Conservation (phyloP, 176 grass and related monocot species). For the Hsuehochloa calcarea region DNA sequence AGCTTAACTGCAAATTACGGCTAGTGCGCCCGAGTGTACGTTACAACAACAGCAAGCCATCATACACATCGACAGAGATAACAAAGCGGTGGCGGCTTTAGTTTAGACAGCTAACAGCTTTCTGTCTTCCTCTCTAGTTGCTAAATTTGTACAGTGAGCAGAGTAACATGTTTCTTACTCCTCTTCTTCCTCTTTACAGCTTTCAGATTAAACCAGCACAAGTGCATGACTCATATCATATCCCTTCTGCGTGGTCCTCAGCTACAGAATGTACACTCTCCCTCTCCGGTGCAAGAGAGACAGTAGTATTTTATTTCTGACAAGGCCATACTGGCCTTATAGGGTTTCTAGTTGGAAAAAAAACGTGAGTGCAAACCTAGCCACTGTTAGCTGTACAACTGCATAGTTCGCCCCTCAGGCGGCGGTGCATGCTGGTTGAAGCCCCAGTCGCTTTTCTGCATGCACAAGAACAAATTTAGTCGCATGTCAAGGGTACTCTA, state of each 20-base stretch:
- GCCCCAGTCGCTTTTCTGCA: conserved; percentile 68
- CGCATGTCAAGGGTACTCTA: too few relatives aligned
- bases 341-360: conserved; percentile 47
- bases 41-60: conserved; percentile 45
- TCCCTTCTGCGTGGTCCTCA: conserved; percentile 33
- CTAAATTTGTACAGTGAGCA: conserved; percentile 65
- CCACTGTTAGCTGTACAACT: conserved; percentile 88
- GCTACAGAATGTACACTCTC: conserved; percentile 67
- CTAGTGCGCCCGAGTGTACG: conserved; percentile 38
- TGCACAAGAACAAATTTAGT: background rate
- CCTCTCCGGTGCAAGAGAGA: conserved; percentile 42
- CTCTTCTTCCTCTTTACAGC: conserved; percentile 57
- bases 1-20: conserved; percentile 43
- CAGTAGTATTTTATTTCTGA: conserved; percentile 50
- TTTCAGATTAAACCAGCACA: conserved; percentile 35
- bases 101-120: conserved; percentile 49
- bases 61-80: conserved; percentile 28
- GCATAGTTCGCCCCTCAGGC: conserved; percentile 38
- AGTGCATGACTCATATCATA: conserved; percentile 6
- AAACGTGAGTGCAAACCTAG: conserved; percentile 54
- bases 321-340: conserved; percentile 33
- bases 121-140: conserved; percentile 39
- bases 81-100: conserved; percentile 6
- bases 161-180: conserved; percentile 39
- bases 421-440: conserved; percentile 49